Percentiles rank a stretch among this genome's conserved stretches.
phyloP scores from a whole-genome alignment of 352 stramenopile species.

The Thraustotheca clavata region DNA sequence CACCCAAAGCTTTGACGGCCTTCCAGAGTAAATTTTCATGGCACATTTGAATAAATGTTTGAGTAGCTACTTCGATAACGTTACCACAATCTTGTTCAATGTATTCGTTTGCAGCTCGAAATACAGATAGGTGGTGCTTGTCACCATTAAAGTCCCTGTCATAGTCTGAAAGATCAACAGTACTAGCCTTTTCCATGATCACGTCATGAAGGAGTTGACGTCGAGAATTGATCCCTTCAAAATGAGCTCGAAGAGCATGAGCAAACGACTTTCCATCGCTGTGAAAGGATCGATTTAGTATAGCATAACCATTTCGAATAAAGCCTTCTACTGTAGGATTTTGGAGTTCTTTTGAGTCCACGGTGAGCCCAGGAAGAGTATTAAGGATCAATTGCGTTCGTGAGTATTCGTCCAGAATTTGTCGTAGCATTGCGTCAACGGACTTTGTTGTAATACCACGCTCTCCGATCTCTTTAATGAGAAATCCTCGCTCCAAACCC shows the following conservation, averaged over 20 bases:
- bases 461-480: background rate
- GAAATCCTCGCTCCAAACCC: background rate
- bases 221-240: background rate
- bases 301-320: background rate
- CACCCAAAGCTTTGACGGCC: background rate
- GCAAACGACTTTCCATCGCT: background rate
- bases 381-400: background rate
- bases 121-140: background rate
- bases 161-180: background rate
- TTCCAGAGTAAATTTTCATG: constrained; percentile 9
- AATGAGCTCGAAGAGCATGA: background rate
- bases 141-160: background rate
- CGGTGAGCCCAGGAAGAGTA: background rate
- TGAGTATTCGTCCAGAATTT: background rate
- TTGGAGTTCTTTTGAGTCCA: background rate
- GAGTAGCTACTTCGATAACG: background rate
- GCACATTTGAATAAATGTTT: background rate
- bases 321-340: background rate
- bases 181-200: background rate
- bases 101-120: constrained; percentile 4
- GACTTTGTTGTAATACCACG: constrained; percentile 2
- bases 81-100: background rate
- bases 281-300: background rate
- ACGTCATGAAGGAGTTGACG: background rate
- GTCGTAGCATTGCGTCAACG: background rate